Evolutionary conservation across 306 rosid species (phyloP).

Genomic region (Cyamopsis tetragonoloba): DNA sequence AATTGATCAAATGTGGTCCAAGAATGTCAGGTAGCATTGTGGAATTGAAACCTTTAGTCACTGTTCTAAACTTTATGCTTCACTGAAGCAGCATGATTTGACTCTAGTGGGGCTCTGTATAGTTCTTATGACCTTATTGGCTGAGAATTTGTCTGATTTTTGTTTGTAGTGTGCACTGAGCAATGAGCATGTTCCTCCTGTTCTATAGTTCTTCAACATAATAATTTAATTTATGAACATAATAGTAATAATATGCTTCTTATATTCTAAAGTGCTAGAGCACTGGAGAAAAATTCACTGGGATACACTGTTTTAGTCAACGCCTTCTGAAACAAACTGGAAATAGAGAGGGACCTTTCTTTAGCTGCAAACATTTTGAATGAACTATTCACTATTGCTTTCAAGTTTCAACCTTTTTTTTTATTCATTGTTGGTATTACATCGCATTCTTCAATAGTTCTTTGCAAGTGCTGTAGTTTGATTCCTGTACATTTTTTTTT

Average conservation of each 20-base stretch:
- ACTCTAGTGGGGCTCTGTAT: constrained; percentile 38
- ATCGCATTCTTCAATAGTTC: not conserved
- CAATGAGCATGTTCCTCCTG: constrained; percentile 6
- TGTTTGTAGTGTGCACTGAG: constrained; percentile 5
- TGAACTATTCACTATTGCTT: not conserved
- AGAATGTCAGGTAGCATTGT: constrained; percentile 28
- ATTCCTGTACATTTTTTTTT: not conserved
- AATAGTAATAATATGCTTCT: no score
- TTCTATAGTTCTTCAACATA: not conserved
- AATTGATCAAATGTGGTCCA: constrained; percentile 31
- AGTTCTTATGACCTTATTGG: not conserved
- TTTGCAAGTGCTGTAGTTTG: not conserved
- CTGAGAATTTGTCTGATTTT: constrained; percentile 24
- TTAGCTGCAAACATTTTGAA: not conserved
- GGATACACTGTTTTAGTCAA: constrained; percentile 19
- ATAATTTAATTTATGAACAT: no score
- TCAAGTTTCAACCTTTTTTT: not conserved
- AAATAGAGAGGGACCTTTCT: not conserved
- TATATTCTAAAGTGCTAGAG: not conserved
- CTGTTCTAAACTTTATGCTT: constrained; percentile 26
- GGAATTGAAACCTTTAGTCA: constrained; percentile 20
- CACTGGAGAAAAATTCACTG: constrained; percentile 6
- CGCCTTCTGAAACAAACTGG: not conserved
- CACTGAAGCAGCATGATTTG: constrained; percentile 33
- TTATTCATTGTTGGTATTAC: not conserved